A percentile compares a stretch with the other conserved stretches of the same genome.
Evolutionary conservation across 106 monocot species (phyloP).

Genomic region (Apostasia ramifera): DNA sequence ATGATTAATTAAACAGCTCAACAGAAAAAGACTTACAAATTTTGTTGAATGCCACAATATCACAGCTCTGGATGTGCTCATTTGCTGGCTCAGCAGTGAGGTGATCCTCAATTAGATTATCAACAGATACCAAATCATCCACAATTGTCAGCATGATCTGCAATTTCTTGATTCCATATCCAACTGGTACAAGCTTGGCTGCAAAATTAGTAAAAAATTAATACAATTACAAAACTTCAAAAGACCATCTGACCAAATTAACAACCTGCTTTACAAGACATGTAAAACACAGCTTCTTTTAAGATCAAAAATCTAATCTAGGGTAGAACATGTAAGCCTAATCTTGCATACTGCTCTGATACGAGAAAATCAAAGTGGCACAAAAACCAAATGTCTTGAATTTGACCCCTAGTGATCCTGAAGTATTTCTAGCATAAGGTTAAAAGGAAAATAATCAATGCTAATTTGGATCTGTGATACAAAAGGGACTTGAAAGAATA

Average conservation of each 20-base stretch:
- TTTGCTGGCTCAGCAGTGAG: conserved; percentile 67
- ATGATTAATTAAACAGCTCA: too few relatives aligned
- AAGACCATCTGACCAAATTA: neutral
- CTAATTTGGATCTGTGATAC: too few relatives aligned
- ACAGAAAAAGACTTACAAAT: conserved; percentile 45
- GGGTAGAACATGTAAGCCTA: neutral
- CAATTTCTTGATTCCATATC: conserved; percentile 97
- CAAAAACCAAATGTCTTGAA: too few relatives aligned
- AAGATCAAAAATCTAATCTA: neutral
- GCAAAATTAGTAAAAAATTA: conserved; percentile 12
- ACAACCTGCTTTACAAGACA: neutral
- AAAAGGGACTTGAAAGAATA: neutral
- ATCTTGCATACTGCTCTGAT: too few relatives aligned
- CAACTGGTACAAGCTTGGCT: conserved; percentile 94
- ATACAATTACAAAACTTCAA: neutral
- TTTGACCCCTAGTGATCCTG: too few relatives aligned
- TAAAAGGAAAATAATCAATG: too few relatives aligned
- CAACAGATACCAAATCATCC: conserved; percentile 89
- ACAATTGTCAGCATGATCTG: conserved; percentile 97
- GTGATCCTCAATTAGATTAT: conserved; percentile 66
- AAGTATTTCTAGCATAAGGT: too few relatives aligned
- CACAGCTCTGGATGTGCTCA: conserved; percentile 94
- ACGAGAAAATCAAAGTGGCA: too few relatives aligned
- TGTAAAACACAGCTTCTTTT: too few relatives aligned
- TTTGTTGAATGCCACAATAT: conserved; percentile 95